Percentiles rank a stretch among this genome's conserved stretches.
Evolutionary conservation across 2,329 filamentous ascomycete genomes (phyloP).

Genomic region (Anthostomella pinea): DNA sequence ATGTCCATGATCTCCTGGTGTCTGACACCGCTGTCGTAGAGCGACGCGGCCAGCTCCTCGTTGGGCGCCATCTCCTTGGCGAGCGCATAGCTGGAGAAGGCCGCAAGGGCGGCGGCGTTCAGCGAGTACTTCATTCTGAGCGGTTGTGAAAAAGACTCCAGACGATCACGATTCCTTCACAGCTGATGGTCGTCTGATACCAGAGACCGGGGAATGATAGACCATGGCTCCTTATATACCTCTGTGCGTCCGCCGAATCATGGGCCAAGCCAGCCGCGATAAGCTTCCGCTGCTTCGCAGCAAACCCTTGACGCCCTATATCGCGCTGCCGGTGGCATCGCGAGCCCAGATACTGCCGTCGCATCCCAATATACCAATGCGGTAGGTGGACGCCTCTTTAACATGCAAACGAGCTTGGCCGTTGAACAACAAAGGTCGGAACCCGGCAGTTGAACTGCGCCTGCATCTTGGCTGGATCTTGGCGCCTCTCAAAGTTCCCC

Average conservation of each 20-base stretch:
- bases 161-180: neutral
- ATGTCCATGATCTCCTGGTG: conserved; percentile 31
- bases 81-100: conserved; percentile 23
- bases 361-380: conserved; percentile 25
- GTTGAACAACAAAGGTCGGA: conserved; percentile 9
- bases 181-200: neutral
- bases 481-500: conserved; percentile 6
- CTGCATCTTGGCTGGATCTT: conserved; percentile 16
- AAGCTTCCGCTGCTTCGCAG: neutral
- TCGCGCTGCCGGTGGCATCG: conserved; percentile 14
- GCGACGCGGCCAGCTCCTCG: conserved; percentile 25
- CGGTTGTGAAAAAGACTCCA: conserved; percentile 9
- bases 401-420: conserved; percentile 18
- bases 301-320: neutral
- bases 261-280: neutral
- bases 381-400: conserved; percentile 25
- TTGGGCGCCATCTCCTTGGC: conserved; percentile 32
- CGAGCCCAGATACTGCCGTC: conserved; percentile 26
- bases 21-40: conserved; percentile 32
- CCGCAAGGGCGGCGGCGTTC: conserved; percentile 26
- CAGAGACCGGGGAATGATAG: neutral
- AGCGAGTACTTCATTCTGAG: conserved; percentile 28
- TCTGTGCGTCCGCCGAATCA: neutral
- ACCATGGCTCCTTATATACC: neutral
- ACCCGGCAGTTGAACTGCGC: conserved; percentile 17